These are phyloP conservation scores for Actinidia arguta DNA, from an alignment of 179 eudicot species.

Conservation along the genomic window DNA sequence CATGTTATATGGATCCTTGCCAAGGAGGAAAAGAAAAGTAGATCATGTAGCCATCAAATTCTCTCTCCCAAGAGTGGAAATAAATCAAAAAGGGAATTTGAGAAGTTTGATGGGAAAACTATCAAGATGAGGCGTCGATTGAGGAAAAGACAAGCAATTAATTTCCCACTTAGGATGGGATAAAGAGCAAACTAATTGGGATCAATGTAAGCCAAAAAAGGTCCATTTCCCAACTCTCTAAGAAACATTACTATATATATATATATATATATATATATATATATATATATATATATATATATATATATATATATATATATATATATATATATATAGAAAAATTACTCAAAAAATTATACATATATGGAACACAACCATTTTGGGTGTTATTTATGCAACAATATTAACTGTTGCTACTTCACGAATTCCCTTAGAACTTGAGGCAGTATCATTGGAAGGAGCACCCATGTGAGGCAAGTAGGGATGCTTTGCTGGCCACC, in stretches of 20 bases:
- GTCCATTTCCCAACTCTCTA: too few relatives aligned
- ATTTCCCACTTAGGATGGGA: slow-evolving; percentile 10
- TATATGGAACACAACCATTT: too few relatives aligned
- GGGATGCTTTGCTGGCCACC: slow-evolving; percentile 1
- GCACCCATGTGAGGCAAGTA: slow-evolving; percentile 4
- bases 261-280: too few relatives aligned
- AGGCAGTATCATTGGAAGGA: too few relatives aligned
- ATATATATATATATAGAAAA: too few relatives aligned
- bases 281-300: too few relatives aligned
- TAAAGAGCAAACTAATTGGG: neutral
- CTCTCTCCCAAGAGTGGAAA: too few relatives aligned
- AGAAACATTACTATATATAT: too few relatives aligned
- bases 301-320: too few relatives aligned
- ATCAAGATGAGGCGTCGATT: neutral
- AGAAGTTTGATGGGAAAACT: too few relatives aligned
- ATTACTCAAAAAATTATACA: neutral
- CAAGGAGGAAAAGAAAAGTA: neutral
- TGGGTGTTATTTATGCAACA: neutral
- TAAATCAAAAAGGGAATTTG: too few relatives aligned
- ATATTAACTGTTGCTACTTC: neutral
- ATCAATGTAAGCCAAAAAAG: neutral
- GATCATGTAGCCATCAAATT: too few relatives aligned
- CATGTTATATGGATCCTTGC: neutral
- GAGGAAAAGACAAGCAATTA: neutral
- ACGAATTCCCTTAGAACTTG: neutral